Base-by-base conservation (phyloP, 2,329 filamentous ascomycete species). In the Ophiocordyceps camponoti-saundersi region DNA sequence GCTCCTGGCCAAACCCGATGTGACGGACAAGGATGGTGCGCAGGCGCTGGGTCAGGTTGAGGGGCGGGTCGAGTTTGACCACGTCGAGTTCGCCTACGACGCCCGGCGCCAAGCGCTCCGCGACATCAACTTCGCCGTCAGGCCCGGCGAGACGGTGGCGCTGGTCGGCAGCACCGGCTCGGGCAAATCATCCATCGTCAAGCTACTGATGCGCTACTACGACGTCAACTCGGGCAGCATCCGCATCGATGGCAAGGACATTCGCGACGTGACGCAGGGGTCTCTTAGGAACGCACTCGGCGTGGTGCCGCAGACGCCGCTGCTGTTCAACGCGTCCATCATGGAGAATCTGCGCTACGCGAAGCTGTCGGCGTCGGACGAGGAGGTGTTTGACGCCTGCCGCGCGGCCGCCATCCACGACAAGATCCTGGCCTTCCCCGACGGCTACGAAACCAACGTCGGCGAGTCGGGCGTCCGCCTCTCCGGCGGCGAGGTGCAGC, bases 331-430 rank as follows among this genome's bases (percentile, higher is more conserved):
- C 55, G 69, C 72, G 29, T 73, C 75, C 2, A 72, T 84, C 43
- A 68, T 79, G 55, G 72, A 81, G 21, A 85, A 84, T 53, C 64
- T 85, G 20, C 70, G 70, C 2, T 84, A 84, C 57, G 77, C 77
- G 3, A 69, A 71, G 15, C 70, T 76, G 2, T 66, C 71, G n/a
- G 78, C 79, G 1, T 77, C 73, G 0, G 72, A 81, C 43, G 69
- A 70, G 8, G 74, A 83, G 26, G 68, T 81, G 40, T 65, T 72
- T 46, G 71, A 70, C 2, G 80, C 79, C 0, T 82, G 79, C 55
- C 69, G 68, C 47, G 71, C 72, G 1, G 80, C 79, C 2, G 70
- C 72, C 4, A 74, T 84, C 23, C 79, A 84, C 57, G 73, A 81
- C 48, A 77, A 79, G 52, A 80, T 83, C 49, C 55, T 72, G 44